Evolutionary conservation across 768 basidiomycete species (phyloP), one percentile per base, ranked within the genome.

Genomic region (Lactarius evosmus): DNA sequence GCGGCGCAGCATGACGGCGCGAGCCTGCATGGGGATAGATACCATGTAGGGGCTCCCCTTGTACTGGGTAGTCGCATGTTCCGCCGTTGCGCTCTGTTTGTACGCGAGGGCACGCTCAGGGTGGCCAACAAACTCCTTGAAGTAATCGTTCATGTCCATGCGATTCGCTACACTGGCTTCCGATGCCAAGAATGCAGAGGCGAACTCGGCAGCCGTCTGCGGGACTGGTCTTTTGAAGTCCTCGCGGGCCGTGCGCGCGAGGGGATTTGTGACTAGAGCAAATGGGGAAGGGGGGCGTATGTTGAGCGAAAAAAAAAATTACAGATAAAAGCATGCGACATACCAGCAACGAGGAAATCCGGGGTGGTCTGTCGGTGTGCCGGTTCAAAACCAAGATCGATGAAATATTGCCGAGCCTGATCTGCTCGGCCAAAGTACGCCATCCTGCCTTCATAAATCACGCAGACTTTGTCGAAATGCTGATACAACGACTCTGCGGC

Each of bases 381-480:
- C 32, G 83, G 83, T 66, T 77, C 75, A 68, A 79, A 84, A 14
- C 86, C 85, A 80, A 89, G 82, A 66, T 85, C 80, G 62, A 87
- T 77, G 78, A 94, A 91, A 73, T 92, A 91, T 64, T 83, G 76
- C 56, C 83, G 78, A 0, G 91, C 92, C 63, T 82, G 74, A 52
- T 80, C 74, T 2, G 85, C 83, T 7, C 83, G 83, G 2, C 92
- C 92, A 61, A 83, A 93, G 76, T 87, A 94, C 32, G 83, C 85
- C 80, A 88, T 86, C 38, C 79, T 76, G 4, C 90, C 88, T 62
- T 87, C 87, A 74, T 87, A 83, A 70, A 94, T 81, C 38, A 93
- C 83, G 71, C 87, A 85, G 36, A 93, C 88, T 72, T 92, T 91
- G 79, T 92, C 89, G 71, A 93, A 94, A 49, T 80, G 76, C 27